Evolutionary conservation across 2,329 filamentous ascomycete genomes (phyloP), one percentile per base, ranked within the genome.

Genomic region (Lizonia empirigonia): DNA sequence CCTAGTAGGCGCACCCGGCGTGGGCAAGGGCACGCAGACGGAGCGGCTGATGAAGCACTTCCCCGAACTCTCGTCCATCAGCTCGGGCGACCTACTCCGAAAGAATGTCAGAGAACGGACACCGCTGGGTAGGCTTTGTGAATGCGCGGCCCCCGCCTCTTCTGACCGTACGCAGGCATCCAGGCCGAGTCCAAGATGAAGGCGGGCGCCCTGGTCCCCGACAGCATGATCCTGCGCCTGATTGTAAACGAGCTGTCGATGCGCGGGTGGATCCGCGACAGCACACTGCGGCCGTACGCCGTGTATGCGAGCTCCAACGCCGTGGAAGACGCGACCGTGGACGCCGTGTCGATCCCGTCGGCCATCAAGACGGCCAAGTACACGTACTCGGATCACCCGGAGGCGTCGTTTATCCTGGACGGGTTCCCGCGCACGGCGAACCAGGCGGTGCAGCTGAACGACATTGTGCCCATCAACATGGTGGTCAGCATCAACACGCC

Each of bases 21-120:
- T 96, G 50, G 94, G 94, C 57, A 99, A 99, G 75, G 94, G 93
- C 57, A 99, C 94, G 3, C 94, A 99, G 78, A 91, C 90, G 42
- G 90, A 96, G 74, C 86, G 94, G 55, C 80, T 99, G 56, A 86
- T 97, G 62, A 80, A 86, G 63, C 86, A 89, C 61, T 99, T 94
- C 70, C 90, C 92, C 3, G 89, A 97, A 69, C 80, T 99, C 37
- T 88, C 90, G 44, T 87, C 91, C 15, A 93, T 99, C 74, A 96
- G 91, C 75, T 96, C 94, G 4, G 94, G 94, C 55, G 93, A 99
- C 74, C 79, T 99, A 13, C 78, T 99, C 51, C 87, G 94, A 56
- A 86, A 91, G 70, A 96, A 97, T 87, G 93, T 99, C 68, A 88
- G 94, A 76, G 87, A 86, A 50, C 85, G 86, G 70, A 97, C 93